Percentiles rank a stretch among this genome's conserved stretches.
Evolutionary conservation across 139 green algal species (phyloP).

Genomic region (Coelastrella sp.): DNA sequence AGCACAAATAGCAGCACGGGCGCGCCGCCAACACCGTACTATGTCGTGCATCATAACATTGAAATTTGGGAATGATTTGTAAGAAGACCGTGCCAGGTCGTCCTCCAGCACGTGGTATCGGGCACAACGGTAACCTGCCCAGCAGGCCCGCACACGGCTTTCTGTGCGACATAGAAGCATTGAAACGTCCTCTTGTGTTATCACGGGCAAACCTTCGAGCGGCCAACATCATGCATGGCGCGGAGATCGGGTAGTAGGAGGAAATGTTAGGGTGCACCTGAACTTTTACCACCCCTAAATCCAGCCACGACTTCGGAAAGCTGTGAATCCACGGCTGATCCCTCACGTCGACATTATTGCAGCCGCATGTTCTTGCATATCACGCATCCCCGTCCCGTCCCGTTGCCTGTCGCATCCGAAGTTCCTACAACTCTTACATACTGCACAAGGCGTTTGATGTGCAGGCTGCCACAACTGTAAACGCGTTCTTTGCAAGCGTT

Average conservation of each 20-base stretch:
- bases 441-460: neutral
- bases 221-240: too few relatives aligned
- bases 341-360: neutral
- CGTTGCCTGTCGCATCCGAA: neutral
- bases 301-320: neutral
- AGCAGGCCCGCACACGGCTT: too few relatives aligned
- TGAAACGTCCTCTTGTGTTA: too few relatives aligned
- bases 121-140: too few relatives aligned
- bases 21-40: too few relatives aligned
- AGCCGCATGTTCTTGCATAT: neutral
- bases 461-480: neutral
- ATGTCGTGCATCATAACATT: too few relatives aligned
- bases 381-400: neutral
- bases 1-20: too few relatives aligned
- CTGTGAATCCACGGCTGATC: neutral
- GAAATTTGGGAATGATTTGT: too few relatives aligned
- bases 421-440: slow-evolving; percentile 3
- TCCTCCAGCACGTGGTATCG: too few relatives aligned
- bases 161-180: too few relatives aligned
- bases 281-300: slow-evolving; percentile 7
- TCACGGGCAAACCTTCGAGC: too few relatives aligned
- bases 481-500: neutral
- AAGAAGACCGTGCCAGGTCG: too few relatives aligned
- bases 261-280: neutral
- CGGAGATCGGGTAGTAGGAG: neutral